Base-by-base conservation (phyloP, 106 monocot species). In the Iris macrosiphon region DNA sequence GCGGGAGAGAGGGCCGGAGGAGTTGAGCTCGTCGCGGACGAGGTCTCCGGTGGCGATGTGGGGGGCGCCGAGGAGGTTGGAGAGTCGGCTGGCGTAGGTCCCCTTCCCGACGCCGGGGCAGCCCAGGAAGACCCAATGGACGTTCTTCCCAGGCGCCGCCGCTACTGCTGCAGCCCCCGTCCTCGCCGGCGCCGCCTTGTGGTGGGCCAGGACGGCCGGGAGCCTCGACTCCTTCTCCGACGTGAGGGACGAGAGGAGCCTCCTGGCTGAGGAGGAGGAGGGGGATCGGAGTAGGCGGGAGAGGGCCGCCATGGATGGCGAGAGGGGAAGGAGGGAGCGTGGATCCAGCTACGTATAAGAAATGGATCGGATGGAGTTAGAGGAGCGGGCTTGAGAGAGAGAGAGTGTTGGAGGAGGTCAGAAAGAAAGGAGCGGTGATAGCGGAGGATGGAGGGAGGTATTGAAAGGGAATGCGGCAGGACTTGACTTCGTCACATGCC, bases 21-120 rank as follows among this genome's bases (percentile, higher is more conserved):
- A 81, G 27, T 46, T 46, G 60, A 87, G 87, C 78, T 87, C 87
- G 18, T 87, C 75, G 32, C 87, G 66, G 19, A 87, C 87, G 54
- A 87, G 87, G 57, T 87, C 87, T 1, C 87, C 87, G 13, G 87
- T 87, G 61, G 87, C 77, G 57, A 87, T 87, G 32, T 81, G 87
- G 37, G 87, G 81, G 25, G 75, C 81, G 20, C 68, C 78, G 17
- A 87, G 77, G 0, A 81, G 68, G 46, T 72, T 66, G 3, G 74
- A 87, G 28, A 87, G 68, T 17, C 81, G 74, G 65, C 87, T 68
- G 1, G 87, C 87, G 14, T 78, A 87, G 0, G 87, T 87, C 1
- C 87, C 87, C 67, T 87, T 87, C 2, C 87, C 87, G 8, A 87
- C 81, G 44, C 87, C 81, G 7, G 87, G 87, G 40, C 87, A 81